Conservation (phyloP, 305 asterid genomes). For the Fraxinus angustifolia region DNA sequence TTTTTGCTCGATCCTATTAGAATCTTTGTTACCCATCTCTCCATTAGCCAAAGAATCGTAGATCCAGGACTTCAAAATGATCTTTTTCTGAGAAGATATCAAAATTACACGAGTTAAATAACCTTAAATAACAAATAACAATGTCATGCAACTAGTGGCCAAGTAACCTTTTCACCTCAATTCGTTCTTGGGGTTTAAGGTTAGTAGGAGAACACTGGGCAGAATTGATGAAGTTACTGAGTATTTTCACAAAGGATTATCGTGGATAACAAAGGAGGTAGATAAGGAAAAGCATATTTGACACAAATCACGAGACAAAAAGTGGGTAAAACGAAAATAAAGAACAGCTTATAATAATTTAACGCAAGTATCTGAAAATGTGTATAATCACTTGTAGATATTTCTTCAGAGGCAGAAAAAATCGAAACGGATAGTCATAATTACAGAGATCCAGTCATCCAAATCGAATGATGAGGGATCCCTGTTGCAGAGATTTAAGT, state of each 20-base stretch:
- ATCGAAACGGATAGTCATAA: not conserved
- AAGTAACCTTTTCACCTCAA: not conserved
- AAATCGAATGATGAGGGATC: not conserved
- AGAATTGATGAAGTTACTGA: not conserved
- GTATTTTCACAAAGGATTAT: not conserved
- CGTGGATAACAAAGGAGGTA: not conserved
- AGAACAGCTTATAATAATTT: not conserved
- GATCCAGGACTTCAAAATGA: constrained; percentile 40
- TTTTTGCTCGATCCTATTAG: constrained; percentile 48
- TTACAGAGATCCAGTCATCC: not conserved
- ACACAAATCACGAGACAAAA: not conserved
- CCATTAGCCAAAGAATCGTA: constrained; percentile 41
- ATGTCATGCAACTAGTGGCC: not conserved
- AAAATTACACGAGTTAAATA: constrained; percentile 13
- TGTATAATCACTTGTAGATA: not conserved
- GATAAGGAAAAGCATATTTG: not conserved
- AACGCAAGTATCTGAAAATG: not conserved
- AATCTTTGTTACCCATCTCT: constrained; percentile 32
- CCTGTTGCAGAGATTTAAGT: not conserved
- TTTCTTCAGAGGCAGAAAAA: not conserved
- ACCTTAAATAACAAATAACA: not conserved
- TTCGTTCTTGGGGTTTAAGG: constrained; percentile 5
- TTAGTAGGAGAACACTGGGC: not conserved
- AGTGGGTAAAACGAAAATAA: not conserved
- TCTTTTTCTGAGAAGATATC: constrained; percentile 50